Percentiles rank a stretch among this genome's conserved stretches.
Evolutionary conservation across 106 monocot species (phyloP).

Genomic region (Cymbidium sinense): DNA sequence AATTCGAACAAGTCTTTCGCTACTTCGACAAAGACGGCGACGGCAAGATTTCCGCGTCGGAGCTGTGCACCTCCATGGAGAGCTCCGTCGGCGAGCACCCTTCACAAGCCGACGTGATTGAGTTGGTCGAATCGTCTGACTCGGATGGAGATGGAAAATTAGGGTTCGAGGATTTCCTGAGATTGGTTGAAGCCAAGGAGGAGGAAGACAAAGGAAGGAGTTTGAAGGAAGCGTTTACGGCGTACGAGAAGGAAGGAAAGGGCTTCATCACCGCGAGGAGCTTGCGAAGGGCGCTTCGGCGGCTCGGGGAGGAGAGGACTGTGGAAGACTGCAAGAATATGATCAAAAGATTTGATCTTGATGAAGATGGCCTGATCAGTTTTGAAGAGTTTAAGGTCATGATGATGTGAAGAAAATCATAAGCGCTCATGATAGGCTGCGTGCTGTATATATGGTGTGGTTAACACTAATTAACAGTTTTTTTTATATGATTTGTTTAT

Average conservation of each 20-base stretch:
- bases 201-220: constrained; percentile 24
- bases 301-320: constrained; percentile 17
- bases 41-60: constrained; percentile 42
- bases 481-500: too few relatives aligned
- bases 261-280: constrained; percentile 26
- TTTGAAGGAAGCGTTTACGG: constrained; percentile 25
- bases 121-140: constrained; percentile 20
- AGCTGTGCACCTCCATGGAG: constrained; percentile 29
- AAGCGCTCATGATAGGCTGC: too few relatives aligned
- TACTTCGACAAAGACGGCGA: constrained; percentile 40
- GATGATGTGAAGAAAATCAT: constrained; percentile 8
- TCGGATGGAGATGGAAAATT: constrained; percentile 51
- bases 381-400: constrained; percentile 29
- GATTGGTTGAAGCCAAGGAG: constrained; percentile 21
- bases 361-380: constrained; percentile 30
- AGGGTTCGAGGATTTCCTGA: constrained; percentile 33
- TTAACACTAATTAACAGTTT: too few relatives aligned
- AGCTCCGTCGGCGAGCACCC: constrained; percentile 14
- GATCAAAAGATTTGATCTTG: constrained; percentile 24
- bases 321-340: constrained; percentile 24
- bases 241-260: constrained; percentile 19
- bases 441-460: too few relatives aligned
- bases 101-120: constrained; percentile 25
- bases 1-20: constrained; percentile 13
- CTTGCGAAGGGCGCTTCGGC: constrained; percentile 11